Conservation (phyloP, 1,139 yeast species). For the Candida sp. region DNA sequence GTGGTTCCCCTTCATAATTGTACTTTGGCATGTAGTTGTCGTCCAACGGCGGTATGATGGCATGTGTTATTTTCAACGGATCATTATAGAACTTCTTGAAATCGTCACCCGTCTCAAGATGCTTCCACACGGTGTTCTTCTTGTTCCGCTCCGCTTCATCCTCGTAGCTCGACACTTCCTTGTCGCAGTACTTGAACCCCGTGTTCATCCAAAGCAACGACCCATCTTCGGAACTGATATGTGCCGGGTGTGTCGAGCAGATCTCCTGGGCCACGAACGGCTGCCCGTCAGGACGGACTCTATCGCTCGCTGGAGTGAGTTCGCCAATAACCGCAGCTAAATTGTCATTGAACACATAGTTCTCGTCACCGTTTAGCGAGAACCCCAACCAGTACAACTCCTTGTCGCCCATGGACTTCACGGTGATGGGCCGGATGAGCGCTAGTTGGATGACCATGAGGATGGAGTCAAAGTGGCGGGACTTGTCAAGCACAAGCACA, state of each 20-base stretch:
- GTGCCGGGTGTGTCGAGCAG: constrained; percentile 52
- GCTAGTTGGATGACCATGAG: constrained; percentile 33
- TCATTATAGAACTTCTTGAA: constrained; percentile 26
- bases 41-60: constrained; percentile 34
- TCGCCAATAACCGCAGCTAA: constrained; percentile 35
- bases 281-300: constrained; percentile 22
- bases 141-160: constrained; percentile 24
- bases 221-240: constrained; percentile 35
- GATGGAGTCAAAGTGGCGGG: constrained; percentile 37
- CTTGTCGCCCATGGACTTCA: constrained; percentile 36
- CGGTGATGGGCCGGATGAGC: constrained; percentile 26
- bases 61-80: constrained; percentile 27
- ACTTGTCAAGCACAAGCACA: constrained; percentile 46
- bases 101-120: constrained; percentile 14
- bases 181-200: constrained; percentile 36
- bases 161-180: constrained; percentile 26
- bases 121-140: constrained; percentile 22
- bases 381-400: constrained; percentile 42
- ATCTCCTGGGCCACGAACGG: constrained; percentile 30
- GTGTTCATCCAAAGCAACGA: constrained; percentile 38
- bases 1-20: constrained; percentile 32
- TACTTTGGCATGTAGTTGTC: constrained; percentile 17
- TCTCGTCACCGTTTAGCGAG: constrained; percentile 36
- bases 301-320: constrained; percentile 26
- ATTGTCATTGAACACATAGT: constrained; percentile 30